These are phyloP conservation scores for Fusarium fracticaudum DNA, from an alignment of 2,329 filamentous ascomycete species.

Conservation along the genomic window DNA sequence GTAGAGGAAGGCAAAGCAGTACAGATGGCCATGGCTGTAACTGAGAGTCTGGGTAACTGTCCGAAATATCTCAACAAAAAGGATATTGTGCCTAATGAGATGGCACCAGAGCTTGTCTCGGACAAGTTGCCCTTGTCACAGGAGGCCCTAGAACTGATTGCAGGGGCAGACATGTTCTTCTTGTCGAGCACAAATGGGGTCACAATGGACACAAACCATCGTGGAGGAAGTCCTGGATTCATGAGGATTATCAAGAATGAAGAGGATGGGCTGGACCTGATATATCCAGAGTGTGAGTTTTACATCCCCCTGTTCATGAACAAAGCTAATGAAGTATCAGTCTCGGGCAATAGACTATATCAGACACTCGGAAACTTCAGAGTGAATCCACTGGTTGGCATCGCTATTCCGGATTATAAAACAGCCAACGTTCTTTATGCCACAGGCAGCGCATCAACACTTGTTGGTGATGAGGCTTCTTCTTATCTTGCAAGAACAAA, in stretches of 20 bases:
- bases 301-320: background rate
- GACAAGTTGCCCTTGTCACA: slow-evolving; percentile 56
- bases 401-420: slow-evolving; percentile 78
- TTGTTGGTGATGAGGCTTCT: slow-evolving; percentile 71
- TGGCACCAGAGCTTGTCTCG: slow-evolving; percentile 60
- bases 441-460: slow-evolving; percentile 73
- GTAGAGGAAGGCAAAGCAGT: slow-evolving; percentile 49
- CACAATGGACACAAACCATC: slow-evolving; percentile 86
- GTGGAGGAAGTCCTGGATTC: slow-evolving; percentile 80
- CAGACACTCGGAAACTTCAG: slow-evolving; percentile 84
- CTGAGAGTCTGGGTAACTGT: slow-evolving; percentile 82
- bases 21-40: slow-evolving; percentile 72
- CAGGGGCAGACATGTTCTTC: slow-evolving; percentile 79
- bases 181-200: slow-evolving; percentile 72
- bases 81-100: slow-evolving; percentile 59
- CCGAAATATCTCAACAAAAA: slow-evolving; percentile 89
- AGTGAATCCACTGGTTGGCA: slow-evolving; percentile 71
- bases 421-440: slow-evolving; percentile 78
- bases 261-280: slow-evolving; percentile 58
- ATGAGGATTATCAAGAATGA: slow-evolving; percentile 72
- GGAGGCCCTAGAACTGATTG: slow-evolving; percentile 68
- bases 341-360: slow-evolving; percentile 84
- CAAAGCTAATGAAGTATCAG: slow-evolving; percentile 37
- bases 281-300: slow-evolving; percentile 77
- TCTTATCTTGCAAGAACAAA: slow-evolving; percentile 74